phyloP scores from a whole-genome alignment of 208 protist species.

The Leptomonas seymouri region DNA sequence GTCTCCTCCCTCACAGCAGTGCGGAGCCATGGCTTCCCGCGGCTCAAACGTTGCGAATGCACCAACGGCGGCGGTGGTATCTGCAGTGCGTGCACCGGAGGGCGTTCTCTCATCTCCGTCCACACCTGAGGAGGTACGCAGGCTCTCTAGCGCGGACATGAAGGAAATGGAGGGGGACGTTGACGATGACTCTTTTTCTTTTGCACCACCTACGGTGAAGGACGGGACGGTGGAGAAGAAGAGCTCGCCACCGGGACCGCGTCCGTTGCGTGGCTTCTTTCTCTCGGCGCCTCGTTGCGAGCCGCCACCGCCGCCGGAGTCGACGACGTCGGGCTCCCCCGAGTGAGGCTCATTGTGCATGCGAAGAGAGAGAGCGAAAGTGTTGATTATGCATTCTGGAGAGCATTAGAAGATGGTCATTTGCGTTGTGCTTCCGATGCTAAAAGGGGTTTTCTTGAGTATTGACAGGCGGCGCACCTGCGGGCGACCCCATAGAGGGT shows the following conservation, averaged over 20 bases:
- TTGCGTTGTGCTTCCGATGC: no score
- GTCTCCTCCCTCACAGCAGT: neutral
- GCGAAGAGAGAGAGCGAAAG: neutral
- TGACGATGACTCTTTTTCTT: slow-evolving; percentile 2
- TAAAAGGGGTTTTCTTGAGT: no score
- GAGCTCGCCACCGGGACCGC: slow-evolving; percentile 9
- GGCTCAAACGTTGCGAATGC: neutral
- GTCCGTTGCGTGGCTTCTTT: neutral
- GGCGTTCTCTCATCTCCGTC: neutral
- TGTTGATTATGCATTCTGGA: neutral
- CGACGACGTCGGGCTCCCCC: slow-evolving; percentile 7
- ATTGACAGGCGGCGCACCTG: no score
- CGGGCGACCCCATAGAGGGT: no score
- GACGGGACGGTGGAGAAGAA: slow-evolving; percentile 20
- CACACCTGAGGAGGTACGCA: neutral
- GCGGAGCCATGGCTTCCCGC: no score
- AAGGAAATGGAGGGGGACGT: slow-evolving; percentile 7
- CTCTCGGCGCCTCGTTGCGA: neutral
- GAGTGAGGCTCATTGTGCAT: slow-evolving; percentile 1
- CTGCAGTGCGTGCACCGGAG: neutral
- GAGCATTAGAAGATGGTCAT: no score
- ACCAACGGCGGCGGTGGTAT: neutral
- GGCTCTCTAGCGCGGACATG: neutral
- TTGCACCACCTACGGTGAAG: neutral
- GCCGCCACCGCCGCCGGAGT: neutral